Evolutionary conservation across 2,329 filamentous ascomycete genomes (phyloP).

Genomic region (Paracoccidioides brasiliensis): DNA sequence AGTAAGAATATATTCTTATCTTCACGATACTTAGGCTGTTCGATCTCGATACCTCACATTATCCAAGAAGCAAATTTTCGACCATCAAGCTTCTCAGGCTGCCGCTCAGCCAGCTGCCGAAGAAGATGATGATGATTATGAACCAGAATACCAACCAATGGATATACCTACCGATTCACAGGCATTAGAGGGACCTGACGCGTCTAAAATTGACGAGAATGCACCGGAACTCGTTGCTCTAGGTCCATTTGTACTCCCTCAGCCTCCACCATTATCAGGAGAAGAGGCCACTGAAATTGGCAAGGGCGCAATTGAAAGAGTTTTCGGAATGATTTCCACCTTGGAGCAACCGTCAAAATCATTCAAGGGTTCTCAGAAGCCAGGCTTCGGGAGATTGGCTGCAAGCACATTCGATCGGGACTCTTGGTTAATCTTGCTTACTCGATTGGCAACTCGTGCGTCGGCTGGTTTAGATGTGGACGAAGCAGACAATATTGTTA

Average conservation of each 20-base stretch:
- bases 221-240: conserved; percentile 48
- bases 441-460: conserved; percentile 70
- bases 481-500: conserved; percentile 14
- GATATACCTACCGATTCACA: conserved; percentile 34
- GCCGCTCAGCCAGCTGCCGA: conserved; percentile 17
- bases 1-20: background rate
- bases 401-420: conserved; percentile 75
- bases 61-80: conserved; percentile 23
- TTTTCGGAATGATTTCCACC: conserved; percentile 64
- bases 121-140: conserved; percentile 83
- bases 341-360: conserved; percentile 50
- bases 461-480: conserved; percentile 53
- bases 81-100: conserved; percentile 15
- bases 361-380: conserved; percentile 42
- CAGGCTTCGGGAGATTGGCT: conserved; percentile 69
- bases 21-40: conserved; percentile 20
- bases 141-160: conserved; percentile 67
- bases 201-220: conserved; percentile 56
- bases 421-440: conserved; percentile 80
- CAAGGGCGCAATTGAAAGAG: conserved; percentile 58
- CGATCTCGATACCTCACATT: conserved; percentile 27
- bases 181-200: conserved; percentile 56
- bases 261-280: conserved; percentile 59
- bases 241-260: conserved; percentile 64
- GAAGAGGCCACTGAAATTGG: conserved; percentile 62